phyloP scores from a whole-genome alignment of 805 yeast genomes.

The Komagataella pastoris region DNA sequence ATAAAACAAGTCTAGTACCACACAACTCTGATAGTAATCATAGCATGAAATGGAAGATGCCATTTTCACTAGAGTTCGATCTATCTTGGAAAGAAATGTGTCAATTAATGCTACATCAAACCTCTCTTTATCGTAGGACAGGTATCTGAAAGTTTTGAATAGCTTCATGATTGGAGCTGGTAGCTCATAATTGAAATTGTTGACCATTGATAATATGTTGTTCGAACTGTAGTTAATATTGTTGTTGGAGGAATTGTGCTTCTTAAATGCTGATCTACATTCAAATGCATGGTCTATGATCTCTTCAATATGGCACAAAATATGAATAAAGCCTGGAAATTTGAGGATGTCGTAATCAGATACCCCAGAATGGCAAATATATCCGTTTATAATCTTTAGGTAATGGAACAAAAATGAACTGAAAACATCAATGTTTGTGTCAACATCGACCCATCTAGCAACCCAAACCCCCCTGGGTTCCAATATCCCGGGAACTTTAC shows the following conservation, averaged over 20 bases:
- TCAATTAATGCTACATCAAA: constrained; percentile 11
- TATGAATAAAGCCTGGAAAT: constrained; percentile 31
- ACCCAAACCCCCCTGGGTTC: constrained; percentile 57
- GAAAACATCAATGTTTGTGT: constrained; percentile 34
- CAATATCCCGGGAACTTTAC: constrained; percentile 27
- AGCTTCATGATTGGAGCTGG: constrained; percentile 15
- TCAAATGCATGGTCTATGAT: constrained; percentile 12
- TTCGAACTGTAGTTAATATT: background rate
- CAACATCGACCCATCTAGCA: constrained; percentile 42
- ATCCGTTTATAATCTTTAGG: constrained; percentile 14
- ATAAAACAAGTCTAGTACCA: constrained; percentile 24
- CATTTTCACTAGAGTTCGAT: constrained; percentile 19
- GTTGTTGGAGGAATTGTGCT: background rate
- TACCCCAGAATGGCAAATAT: background rate
- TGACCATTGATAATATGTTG: background rate
- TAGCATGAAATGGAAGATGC: constrained; percentile 23
- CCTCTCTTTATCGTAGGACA: constrained; percentile 15
- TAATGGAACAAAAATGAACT: constrained; percentile 51
- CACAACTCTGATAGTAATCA: constrained; percentile 24
- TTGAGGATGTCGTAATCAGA: constrained; percentile 6
- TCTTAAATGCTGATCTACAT: background rate
- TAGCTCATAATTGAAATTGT: background rate
- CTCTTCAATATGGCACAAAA: constrained; percentile 33
- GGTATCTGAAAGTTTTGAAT: constrained; percentile 22
- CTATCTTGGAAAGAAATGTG: constrained; percentile 12